These are phyloP conservation scores for Penicillium angulare DNA, from an alignment of 495 filamentous ascomycete species.

Conservation along the genomic window DNA sequence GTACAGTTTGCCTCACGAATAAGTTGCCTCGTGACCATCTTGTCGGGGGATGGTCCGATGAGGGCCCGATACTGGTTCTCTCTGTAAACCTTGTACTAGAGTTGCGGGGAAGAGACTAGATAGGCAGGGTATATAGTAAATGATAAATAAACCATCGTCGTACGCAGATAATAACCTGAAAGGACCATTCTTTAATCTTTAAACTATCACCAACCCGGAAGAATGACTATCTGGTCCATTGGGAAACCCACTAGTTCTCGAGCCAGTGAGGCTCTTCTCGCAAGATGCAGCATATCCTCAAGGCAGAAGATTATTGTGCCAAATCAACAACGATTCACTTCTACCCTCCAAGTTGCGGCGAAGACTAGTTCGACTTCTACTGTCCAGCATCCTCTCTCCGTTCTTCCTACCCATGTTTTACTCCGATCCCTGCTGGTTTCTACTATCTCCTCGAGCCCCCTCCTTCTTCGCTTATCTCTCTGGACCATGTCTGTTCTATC, in stretches of 20 bases:
- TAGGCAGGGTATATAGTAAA: conserved; percentile 9
- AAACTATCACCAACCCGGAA: background rate
- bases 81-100: conserved; percentile 3
- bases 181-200: background rate
- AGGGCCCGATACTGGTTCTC: conserved; percentile 1
- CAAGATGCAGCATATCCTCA: conserved; percentile 4
- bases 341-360: conserved; percentile 8
- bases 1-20: background rate
- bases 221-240: conserved; percentile 13
- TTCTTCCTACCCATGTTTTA: conserved; percentile 65
- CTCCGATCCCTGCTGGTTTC: conserved; percentile 74
- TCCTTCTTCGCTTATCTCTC: conserved; percentile 63
- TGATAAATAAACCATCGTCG: conserved; percentile 16
- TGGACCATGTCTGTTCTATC: conserved; percentile 58
- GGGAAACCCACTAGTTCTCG: conserved; percentile 10
- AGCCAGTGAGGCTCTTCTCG: conserved; percentile 7
- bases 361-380: background rate
- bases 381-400: conserved; percentile 53
- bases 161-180: background rate
- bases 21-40: too few species aligned
- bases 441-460: conserved; percentile 69
- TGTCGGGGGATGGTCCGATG: conserved; percentile 12
- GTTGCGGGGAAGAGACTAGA: conserved; percentile 6
- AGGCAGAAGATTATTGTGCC: background rate
- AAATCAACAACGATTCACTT: conserved; percentile 8